These are phyloP conservation scores for Pouteria glomerata DNA, from an alignment of 148 eudicot species.

Conservation along the genomic window DNA sequence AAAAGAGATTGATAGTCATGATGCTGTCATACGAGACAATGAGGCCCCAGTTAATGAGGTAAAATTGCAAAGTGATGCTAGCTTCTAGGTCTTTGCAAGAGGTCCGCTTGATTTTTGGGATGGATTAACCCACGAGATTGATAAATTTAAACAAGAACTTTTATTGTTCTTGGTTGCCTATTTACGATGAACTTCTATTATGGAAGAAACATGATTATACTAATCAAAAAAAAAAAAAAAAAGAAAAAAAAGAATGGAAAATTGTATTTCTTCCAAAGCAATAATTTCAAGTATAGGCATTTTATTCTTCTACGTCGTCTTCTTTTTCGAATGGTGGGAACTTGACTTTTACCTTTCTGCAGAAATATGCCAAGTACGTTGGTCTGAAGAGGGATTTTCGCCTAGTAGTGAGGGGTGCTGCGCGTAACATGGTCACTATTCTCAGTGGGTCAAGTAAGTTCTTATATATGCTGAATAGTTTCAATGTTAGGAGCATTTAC, in stretches of 20 bases:
- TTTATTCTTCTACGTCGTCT: not conserved
- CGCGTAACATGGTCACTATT: conserved; percentile 87
- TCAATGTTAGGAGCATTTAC: too few species aligned
- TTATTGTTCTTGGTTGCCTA: not conserved
- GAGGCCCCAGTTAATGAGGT: conserved; percentile 98
- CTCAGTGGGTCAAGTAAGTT: conserved; percentile 81
- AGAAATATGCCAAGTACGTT: conserved; percentile 94
- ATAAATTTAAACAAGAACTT: not conserved
- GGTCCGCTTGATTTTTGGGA: not conserved
- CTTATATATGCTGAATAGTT: not conserved
- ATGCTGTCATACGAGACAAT: conserved; percentile 88
- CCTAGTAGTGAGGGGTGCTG: conserved; percentile 92
- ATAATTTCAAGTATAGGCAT: not conserved
- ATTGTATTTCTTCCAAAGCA: too few species aligned
- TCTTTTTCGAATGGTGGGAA: not conserved
- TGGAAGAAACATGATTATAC: not conserved
- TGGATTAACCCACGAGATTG: not conserved
- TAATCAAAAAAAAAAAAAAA: not conserved
- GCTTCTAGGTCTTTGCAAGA: not conserved
- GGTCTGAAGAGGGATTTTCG: conserved; percentile 93
- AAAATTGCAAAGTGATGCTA: conserved; percentile 2
- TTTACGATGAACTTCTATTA: not conserved
- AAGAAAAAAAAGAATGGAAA: too few species aligned
- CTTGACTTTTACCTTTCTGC: conserved; percentile 14
- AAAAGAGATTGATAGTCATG: conserved; percentile 90